Base-by-base conservation (phyloP, 441 rosid genomes). In the Eutrema salsugineum region DNA sequence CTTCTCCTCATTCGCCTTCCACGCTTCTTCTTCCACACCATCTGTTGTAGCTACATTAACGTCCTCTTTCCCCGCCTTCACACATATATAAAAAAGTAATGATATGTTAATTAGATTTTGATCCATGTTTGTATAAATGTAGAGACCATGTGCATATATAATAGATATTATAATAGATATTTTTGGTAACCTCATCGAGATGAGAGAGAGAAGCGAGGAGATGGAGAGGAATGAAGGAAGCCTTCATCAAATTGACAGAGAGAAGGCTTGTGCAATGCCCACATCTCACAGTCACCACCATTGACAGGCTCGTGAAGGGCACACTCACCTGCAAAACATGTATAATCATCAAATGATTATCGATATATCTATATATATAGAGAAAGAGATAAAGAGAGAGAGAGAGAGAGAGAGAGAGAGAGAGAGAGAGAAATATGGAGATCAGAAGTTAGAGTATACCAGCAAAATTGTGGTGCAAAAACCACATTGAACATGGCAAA, bases 401-500 rank as follows among this genome's bases (percentile, higher is more conserved):
- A 35, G 20, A 42, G 8, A 36, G n/a, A 33, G 6, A 56, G 3
- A 33, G n/a, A 20, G 10, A 3, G 0, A 22, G 2, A 11, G 14
- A 50, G 32, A 33, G 0, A 4, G 2, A 35, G 20, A 42, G 8
- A 36, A 20, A 76, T 22, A 36, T 8, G 3, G 10, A 53, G 32
- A 10, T 20, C 27, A 16, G 63, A 70, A 38, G 33, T 47, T 20
- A 36, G n/a, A 15, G 5, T 63, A 6, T 85, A 94, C 99, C 85
- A 91, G 91, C 61, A 95, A 83, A 79, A 92, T 86, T 77, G 98
- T 95, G 80, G 85, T 82, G 84, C 98, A 91, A 80, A 86, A 94
- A 48, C 97, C 96, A 77, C 98, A 94, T 73, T 92, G 94, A 20
- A 94, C 93, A 71, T 92, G 91, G 82, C 94, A 94, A 78, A 94